phyloP scores from a whole-genome alignment of 2,329 filamentous ascomycete genomes.

The Xylariaceae sp. region DNA sequence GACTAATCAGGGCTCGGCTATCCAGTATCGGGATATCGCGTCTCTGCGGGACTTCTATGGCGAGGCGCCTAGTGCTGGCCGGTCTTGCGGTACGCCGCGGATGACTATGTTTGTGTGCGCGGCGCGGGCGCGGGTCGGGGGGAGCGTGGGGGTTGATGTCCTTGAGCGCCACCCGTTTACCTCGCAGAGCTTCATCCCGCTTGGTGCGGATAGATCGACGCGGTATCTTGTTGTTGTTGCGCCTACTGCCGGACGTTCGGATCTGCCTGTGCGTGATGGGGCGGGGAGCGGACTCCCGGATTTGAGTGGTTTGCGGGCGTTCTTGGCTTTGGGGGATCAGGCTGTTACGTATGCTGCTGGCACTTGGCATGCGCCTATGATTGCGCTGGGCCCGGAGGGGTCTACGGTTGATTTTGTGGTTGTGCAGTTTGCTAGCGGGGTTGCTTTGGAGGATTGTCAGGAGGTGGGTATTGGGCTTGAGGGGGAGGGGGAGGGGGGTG shows the following conservation, averaged over 20 bases:
- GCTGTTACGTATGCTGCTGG: slow-evolving; percentile 89
- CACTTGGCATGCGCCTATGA: slow-evolving; percentile 97
- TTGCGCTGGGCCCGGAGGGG: slow-evolving; percentile 62
- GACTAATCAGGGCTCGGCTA: slow-evolving; percentile 81
- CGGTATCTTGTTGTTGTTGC: slow-evolving; percentile 85
- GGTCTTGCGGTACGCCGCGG: slow-evolving; percentile 56
- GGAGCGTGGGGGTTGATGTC: slow-evolving; percentile 62
- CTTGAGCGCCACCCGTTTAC: slow-evolving; percentile 93
- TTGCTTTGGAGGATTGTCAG: slow-evolving; percentile 81
- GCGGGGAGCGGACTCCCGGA: slow-evolving; percentile 66
- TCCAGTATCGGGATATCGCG: slow-evolving; percentile 82
- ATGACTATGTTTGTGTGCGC: slow-evolving; percentile 90
- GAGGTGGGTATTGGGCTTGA: slow-evolving; percentile 55
- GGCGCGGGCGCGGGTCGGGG: slow-evolving; percentile 37
- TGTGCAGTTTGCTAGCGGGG: slow-evolving; percentile 81
- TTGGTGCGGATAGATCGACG: slow-evolving; percentile 46
- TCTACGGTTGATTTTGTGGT: slow-evolving; percentile 79
- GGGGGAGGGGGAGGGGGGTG: slow-evolving; percentile 17
- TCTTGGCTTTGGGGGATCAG: slow-evolving; percentile 71
- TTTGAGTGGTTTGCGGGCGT: slow-evolving; percentile 64
- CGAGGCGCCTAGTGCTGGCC: slow-evolving; percentile 55
- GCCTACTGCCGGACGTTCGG: slow-evolving; percentile 48
- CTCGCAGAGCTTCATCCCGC: slow-evolving; percentile 84
- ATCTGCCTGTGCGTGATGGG: slow-evolving; percentile 36
- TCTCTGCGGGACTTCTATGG: slow-evolving; percentile 66